phyloP scores from a whole-genome alignment of 495 filamentous ascomycete genomes.

The Pseudomonodictys pantanalensis region DNA sequence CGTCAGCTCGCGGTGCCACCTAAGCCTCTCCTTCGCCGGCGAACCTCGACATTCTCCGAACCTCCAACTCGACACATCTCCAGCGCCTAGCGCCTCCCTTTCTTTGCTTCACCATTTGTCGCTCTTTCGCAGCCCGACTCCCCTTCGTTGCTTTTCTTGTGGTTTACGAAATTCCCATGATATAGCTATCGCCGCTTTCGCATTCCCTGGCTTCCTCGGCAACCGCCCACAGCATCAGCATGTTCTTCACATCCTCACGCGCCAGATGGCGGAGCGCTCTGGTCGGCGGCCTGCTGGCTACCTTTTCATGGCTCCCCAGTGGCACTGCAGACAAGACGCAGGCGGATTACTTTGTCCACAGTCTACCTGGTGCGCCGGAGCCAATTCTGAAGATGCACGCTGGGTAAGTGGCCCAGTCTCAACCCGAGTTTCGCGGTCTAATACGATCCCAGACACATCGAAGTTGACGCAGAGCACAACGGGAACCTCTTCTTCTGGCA shows the following conservation, averaged over 20 bases:
- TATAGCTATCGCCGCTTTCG: conserved; percentile 21
- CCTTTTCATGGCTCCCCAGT: conserved; percentile 28
- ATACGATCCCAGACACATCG: conserved; percentile 67
- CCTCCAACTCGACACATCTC: not conserved
- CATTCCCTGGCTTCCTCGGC: conserved; percentile 10
- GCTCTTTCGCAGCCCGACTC: not conserved
- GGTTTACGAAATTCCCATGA: conserved; percentile 26
- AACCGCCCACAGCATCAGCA: not conserved
- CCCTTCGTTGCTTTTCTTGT: not conserved
- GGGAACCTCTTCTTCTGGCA: conserved; percentile 99
- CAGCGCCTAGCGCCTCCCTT: not conserved
- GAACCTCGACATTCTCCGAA: not conserved
- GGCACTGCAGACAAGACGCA: conserved; percentile 54
- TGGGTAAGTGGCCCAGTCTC: conserved; percentile 59
- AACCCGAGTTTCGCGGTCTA: not conserved
- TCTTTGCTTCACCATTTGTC: not conserved
- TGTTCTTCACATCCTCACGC: conserved; percentile 18
- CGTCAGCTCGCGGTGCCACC: not conserved
- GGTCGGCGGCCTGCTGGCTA: conserved; percentile 20
- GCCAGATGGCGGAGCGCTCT: conserved; percentile 32
- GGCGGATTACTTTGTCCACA: conserved; percentile 84
- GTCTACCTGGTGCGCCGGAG: conserved; percentile 79
- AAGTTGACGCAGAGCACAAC: conserved; percentile 76
- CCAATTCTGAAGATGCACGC: conserved; percentile 95
- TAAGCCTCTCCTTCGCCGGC: not conserved